phyloP scores from a whole-genome alignment of 345 rosid species.

The Toxicodendron radicans region DNA sequence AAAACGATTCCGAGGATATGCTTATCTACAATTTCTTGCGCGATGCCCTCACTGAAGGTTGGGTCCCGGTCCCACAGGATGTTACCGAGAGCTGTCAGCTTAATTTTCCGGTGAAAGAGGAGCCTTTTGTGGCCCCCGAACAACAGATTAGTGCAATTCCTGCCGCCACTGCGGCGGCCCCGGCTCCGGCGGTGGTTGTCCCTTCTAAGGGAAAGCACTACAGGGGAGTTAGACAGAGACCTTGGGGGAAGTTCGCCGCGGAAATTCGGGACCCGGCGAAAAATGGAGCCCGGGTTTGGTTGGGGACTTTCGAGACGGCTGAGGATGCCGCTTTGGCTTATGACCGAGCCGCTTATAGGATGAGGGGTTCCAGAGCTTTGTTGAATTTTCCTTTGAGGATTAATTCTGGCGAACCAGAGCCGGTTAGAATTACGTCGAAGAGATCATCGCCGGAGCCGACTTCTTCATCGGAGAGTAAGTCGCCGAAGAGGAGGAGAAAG shows the following conservation, averaged over 20 bases:
- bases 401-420: constrained; percentile 96
- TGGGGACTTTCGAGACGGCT: constrained; percentile 96
- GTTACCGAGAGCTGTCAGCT: background rate
- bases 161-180: background rate
- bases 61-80: constrained; percentile 59
- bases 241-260: constrained; percentile 99
- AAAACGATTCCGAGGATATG: constrained; percentile 89
- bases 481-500: constrained; percentile 66
- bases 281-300: constrained; percentile 97
- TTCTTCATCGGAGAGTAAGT: constrained; percentile 44
- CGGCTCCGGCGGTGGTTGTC: constrained; percentile 26
- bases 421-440: constrained; percentile 84
- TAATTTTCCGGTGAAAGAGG: constrained; percentile 17
- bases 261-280: constrained; percentile 99
- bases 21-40: constrained; percentile 63
- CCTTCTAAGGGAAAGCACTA: constrained; percentile 72
- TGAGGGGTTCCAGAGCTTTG: constrained; percentile 94
- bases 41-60: constrained; percentile 72
- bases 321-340: constrained; percentile 98
- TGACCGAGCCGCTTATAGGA: constrained; percentile 89
- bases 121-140: constrained; percentile 30
- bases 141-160: constrained; percentile 38
- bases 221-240: constrained; percentile 95
- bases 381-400: constrained; percentile 87
- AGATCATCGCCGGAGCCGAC: constrained; percentile 59